Evolutionary conservation across 805 yeast genomes (phyloP).

Genomic region (Lachancea quebecensis): DNA sequence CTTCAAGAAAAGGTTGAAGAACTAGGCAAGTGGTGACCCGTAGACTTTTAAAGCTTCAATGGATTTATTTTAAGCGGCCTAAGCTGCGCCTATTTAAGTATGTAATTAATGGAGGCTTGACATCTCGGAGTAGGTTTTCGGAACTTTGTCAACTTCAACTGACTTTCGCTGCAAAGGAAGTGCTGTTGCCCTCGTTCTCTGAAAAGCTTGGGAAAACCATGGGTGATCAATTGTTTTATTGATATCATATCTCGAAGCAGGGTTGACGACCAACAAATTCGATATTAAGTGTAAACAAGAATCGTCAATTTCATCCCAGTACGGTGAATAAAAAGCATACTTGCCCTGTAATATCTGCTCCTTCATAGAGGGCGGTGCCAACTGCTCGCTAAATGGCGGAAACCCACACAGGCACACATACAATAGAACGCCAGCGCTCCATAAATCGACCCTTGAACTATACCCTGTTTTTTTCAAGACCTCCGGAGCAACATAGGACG

Average conservation of each 20-base stretch:
- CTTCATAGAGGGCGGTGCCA: constrained; percentile 72
- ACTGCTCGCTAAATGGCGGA: constrained; percentile 78
- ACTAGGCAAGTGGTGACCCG: constrained; percentile 34
- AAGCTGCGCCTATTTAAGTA: too few relatives aligned
- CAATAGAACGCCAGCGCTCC: constrained; percentile 75
- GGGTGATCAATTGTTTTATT: constrained; percentile 82
- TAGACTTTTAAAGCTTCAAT: not conserved
- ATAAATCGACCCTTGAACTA: constrained; percentile 66
- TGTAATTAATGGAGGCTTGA: not conserved
- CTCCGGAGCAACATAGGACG: constrained; percentile 84
- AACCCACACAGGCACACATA: constrained; percentile 79
- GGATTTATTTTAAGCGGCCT: not conserved
- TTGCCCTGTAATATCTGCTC: constrained; percentile 64
- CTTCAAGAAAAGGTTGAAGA: constrained; percentile 35
- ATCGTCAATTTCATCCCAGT: constrained; percentile 69
- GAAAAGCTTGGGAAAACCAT: constrained; percentile 48
- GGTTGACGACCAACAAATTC: constrained; percentile 54
- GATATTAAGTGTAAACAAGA: constrained; percentile 59
- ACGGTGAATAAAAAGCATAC: constrained; percentile 71
- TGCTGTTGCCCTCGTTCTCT: constrained; percentile 6
- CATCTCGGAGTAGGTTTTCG: constrained; percentile 35
- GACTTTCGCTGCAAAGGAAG: constrained; percentile 23
- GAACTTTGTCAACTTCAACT: constrained; percentile 25
- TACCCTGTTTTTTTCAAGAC: constrained; percentile 51
- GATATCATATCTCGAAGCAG: constrained; percentile 70